These are phyloP conservation scores for Pythium myriotylum DNA, from an alignment of 352 stramenopile genomes.

Conservation along the genomic window DNA sequence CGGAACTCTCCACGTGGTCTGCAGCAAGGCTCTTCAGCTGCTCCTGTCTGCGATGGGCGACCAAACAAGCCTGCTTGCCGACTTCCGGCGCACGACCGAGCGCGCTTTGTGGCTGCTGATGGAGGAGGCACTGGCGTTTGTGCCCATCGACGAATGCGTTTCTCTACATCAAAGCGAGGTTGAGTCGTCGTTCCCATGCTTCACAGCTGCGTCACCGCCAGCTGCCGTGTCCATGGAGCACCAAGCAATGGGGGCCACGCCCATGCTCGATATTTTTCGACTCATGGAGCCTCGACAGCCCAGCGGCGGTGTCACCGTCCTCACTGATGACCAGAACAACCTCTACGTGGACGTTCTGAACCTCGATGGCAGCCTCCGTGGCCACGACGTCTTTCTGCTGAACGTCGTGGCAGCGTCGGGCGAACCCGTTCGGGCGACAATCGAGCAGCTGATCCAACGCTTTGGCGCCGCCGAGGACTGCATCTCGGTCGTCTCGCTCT, in stretches of 20 bases:
- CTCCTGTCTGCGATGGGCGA: constrained; percentile 18
- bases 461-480: constrained; percentile 39
- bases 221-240: constrained; percentile 28
- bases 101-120: constrained; percentile 56
- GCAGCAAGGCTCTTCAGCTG: constrained; percentile 8
- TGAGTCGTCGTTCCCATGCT: background rate
- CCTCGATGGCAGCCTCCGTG: constrained; percentile 25
- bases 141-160: constrained; percentile 3
- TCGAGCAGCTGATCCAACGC: constrained; percentile 34
- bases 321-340: background rate
- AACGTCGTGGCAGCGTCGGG: constrained; percentile 41
- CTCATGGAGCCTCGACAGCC: constrained; percentile 27
- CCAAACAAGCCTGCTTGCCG: background rate
- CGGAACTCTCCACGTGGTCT: constrained; percentile 10
- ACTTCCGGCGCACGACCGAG: constrained; percentile 43
- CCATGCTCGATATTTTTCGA: constrained; percentile 34
- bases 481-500: constrained; percentile 45
- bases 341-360: background rate
- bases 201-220: background rate
- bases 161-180: background rate
- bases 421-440: constrained; percentile 35
- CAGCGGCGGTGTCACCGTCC: background rate
- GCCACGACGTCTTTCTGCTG: constrained; percentile 50
- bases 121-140: constrained; percentile 35
- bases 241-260: background rate